These are phyloP conservation scores for Cyclotella choctawhatcheeana DNA, from an alignment of 108 stramenopile genomes.

Conservation along the genomic window DNA sequence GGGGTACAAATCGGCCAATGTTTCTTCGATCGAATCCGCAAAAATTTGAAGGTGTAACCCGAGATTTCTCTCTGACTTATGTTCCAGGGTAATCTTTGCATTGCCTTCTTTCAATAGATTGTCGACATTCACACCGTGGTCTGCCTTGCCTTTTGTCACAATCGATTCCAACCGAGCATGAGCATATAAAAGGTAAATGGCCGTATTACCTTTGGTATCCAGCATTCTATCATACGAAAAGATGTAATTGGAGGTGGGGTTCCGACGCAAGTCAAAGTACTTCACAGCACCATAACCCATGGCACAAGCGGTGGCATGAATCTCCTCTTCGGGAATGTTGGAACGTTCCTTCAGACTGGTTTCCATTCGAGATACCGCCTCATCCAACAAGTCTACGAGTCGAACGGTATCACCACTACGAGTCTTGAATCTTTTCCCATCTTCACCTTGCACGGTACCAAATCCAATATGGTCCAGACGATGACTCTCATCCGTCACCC, in stretches of 20 bases:
- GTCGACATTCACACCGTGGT: conserved; percentile 80
- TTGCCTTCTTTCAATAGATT: conserved; percentile 58
- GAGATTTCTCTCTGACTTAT: conserved; percentile 93
- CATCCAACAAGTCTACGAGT: conserved; percentile 97
- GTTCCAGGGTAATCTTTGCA: conserved; percentile 63
- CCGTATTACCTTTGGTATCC: conserved; percentile 98
- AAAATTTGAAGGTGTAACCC: conserved; percentile 87
- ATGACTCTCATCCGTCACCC: conserved; percentile 75
- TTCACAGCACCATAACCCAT: conserved; percentile 99
- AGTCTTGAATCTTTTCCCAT: conserved; percentile 99
- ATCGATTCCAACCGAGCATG: conserved; percentile 98
- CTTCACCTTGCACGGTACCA: conserved; percentile 97
- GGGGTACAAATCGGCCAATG: conserved; percentile 87
- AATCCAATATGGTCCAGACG: conserved; percentile 97
- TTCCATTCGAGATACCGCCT: conserved; percentile 93
- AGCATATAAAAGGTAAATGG: conserved; percentile 97
- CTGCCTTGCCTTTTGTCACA: conserved; percentile 88
- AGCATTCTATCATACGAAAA: conserved; percentile 99
- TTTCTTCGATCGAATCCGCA: conserved; percentile 82
- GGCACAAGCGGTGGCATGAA: conserved; percentile 87
- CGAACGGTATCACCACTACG: conserved; percentile 97
- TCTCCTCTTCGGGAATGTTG: conserved; percentile 83
- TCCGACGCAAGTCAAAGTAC: conserved; percentile 98
- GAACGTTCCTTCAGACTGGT: conserved; percentile 78
- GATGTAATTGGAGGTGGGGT: conserved; percentile 97